Evolutionary conservation across 1,139 yeast species (phyloP).

Genomic region (Yamadazyma triangularis): DNA sequence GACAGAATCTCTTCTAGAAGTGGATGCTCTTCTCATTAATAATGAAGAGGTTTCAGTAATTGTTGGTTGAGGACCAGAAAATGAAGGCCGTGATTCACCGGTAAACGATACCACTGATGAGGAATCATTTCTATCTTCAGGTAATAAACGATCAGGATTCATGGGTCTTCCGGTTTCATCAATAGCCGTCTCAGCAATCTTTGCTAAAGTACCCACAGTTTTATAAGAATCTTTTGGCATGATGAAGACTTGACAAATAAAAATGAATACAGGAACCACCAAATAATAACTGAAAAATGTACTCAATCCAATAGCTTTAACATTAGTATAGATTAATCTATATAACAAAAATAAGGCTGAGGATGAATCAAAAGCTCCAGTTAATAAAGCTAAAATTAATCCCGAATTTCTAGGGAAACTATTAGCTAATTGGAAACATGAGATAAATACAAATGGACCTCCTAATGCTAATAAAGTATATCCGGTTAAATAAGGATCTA

Average conservation of each 20-base stretch:
- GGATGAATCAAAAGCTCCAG: slow-evolving; percentile 42
- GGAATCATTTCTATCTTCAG: slow-evolving; percentile 30
- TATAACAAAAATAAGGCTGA: slow-evolving; percentile 51
- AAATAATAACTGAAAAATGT: slow-evolving; percentile 64
- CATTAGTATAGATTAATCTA: slow-evolving; percentile 54
- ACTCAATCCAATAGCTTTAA: slow-evolving; percentile 28
- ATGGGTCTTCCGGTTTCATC: slow-evolving; percentile 58
- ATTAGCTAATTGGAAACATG: slow-evolving; percentile 44
- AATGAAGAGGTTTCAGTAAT: slow-evolving; percentile 40
- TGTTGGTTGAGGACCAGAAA: slow-evolving; percentile 37
- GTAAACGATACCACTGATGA: background rate
- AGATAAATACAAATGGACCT: slow-evolving; percentile 44
- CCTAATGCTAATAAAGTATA: slow-evolving; percentile 41
- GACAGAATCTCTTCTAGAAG: slow-evolving; percentile 35
- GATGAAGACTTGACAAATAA: slow-evolving; percentile 63
- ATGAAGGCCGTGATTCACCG: background rate
- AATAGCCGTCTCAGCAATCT: slow-evolving; percentile 64
- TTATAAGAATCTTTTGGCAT: slow-evolving; percentile 81
- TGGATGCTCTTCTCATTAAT: slow-evolving; percentile 35
- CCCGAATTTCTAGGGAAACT: slow-evolving; percentile 43
- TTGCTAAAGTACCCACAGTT: slow-evolving; percentile 62
- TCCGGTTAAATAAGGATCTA: slow-evolving; percentile 38
- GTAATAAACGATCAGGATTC: slow-evolving; percentile 33
- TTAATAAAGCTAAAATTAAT: slow-evolving; percentile 34
- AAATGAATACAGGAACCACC: slow-evolving; percentile 69